Evolutionary conservation across 352 stramenopile genomes (phyloP).

Genomic region (Phytophthora aleatoria): DNA sequence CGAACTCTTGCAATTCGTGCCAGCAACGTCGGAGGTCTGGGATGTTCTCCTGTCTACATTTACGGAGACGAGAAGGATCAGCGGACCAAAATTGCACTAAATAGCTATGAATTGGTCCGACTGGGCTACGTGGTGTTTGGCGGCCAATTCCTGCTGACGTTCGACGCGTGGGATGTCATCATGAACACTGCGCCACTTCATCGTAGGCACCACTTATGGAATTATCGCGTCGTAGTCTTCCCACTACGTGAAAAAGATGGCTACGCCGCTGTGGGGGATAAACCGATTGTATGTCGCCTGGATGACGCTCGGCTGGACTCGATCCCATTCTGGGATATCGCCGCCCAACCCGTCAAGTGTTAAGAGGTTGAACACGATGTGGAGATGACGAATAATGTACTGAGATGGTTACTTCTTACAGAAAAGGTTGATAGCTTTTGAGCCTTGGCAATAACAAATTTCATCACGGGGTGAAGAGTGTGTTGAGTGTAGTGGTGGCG

Average conservation of each 20-base stretch:
- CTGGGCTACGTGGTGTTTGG: conserved; percentile 45
- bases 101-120: conserved; percentile 45
- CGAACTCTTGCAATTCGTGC: conserved; percentile 33
- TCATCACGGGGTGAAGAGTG: conserved; percentile 32
- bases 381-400: conserved; percentile 15
- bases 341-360: conserved; percentile 31
- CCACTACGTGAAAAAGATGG: conserved; percentile 27
- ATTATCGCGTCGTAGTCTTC: conserved; percentile 39
- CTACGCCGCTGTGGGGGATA: conserved; percentile 25
- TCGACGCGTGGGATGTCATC: conserved; percentile 41
- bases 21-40: conserved; percentile 32
- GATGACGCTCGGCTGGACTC: conserved; percentile 30
- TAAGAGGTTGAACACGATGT: conserved; percentile 1
- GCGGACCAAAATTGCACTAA: conserved; percentile 20
- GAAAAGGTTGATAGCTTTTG: conserved; percentile 25
- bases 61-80: conserved; percentile 12
- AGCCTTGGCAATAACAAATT: conserved; percentile 5
- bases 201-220: conserved; percentile 35
- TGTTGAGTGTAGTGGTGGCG: conserved; percentile 17
- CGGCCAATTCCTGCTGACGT: conserved; percentile 28
- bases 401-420: conserved; percentile 24
- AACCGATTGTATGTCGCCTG: conserved; percentile 37
- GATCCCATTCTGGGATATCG: conserved; percentile 35
- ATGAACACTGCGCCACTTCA: conserved; percentile 21
- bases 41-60: conserved; percentile 33